These are phyloP conservation scores for Lodderomyces metapsilosis DNA, from an alignment of 1,139 yeast genomes.

Conservation along the genomic window DNA sequence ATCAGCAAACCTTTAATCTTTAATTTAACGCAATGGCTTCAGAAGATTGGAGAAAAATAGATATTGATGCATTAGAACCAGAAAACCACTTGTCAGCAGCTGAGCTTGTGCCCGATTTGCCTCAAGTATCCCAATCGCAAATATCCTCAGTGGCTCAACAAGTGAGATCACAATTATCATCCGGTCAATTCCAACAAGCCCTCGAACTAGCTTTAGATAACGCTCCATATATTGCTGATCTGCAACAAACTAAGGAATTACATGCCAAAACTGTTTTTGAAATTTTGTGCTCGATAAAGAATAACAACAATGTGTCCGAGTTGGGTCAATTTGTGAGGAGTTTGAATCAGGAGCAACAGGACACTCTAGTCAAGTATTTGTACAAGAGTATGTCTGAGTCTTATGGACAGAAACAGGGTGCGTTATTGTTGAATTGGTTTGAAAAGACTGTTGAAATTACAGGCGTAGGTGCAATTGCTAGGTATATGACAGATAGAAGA, in stretches of 20 bases:
- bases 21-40: constrained; percentile 10
- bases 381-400: constrained; percentile 81
- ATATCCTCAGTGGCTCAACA: constrained; percentile 55
- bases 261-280: constrained; percentile 64
- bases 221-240: constrained; percentile 80
- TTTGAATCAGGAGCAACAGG: constrained; percentile 66
- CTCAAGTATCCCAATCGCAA: constrained; percentile 44
- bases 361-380: constrained; percentile 76
- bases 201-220: constrained; percentile 59
- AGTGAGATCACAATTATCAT: constrained; percentile 62
- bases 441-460: constrained; percentile 82
- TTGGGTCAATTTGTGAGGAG: constrained; percentile 58
- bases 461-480: constrained; percentile 87
- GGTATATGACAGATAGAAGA: constrained; percentile 83
- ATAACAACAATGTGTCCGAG: constrained; percentile 53
- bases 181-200: constrained; percentile 73
- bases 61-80: constrained; percentile 86
- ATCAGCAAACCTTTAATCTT: not conserved
- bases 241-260: constrained; percentile 43
- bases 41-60: constrained; percentile 74
- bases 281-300: constrained; percentile 70
- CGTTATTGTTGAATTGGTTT: constrained; percentile 83
- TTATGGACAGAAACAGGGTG: constrained; percentile 84
- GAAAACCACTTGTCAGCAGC: constrained; percentile 65
- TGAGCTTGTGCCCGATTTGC: constrained; percentile 56